Percentiles rank a stretch among this genome's conserved stretches.
phyloP scores from a whole-genome alignment of 106 monocot species.

The Acorus gramineus region DNA sequence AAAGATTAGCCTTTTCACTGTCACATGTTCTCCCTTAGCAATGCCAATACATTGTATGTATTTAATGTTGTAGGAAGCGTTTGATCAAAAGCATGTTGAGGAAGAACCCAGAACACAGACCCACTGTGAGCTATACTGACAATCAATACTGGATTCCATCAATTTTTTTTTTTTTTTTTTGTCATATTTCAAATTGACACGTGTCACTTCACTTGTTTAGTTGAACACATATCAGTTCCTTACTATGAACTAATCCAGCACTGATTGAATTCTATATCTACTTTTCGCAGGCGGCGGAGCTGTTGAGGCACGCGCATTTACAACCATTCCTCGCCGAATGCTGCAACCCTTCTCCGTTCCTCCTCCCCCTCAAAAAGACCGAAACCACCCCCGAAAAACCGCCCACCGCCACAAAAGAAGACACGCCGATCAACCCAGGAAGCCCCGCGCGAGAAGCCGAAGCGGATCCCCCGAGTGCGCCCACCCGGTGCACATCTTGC shows the following conservation, averaged over 20 bases:
- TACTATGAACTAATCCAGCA: too few species aligned
- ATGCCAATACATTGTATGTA: too few species aligned
- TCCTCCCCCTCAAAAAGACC: slow-evolving; percentile 65
- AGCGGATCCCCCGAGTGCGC: too few species aligned
- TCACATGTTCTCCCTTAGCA: too few species aligned
- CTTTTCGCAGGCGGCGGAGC: slow-evolving; percentile 47
- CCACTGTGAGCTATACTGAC: slow-evolving; percentile 38
- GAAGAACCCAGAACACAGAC: slow-evolving; percentile 92
- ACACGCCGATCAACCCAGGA: not conserved
- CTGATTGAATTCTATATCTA: not conserved
- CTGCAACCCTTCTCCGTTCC: slow-evolving; percentile 46
- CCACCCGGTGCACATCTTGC: not conserved
- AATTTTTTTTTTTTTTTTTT: too few species aligned
- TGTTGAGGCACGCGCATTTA: slow-evolving; percentile 53
- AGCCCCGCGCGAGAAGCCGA: not conserved
- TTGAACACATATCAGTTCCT: too few species aligned
- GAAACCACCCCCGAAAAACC: slow-evolving; percentile 21
- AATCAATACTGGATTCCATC: not conserved
- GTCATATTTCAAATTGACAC: too few species aligned
- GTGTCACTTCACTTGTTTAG: too few species aligned
- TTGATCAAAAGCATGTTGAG: slow-evolving; percentile 86
- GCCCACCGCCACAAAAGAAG: not conserved
- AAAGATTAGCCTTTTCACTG: too few species aligned
- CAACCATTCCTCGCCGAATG: slow-evolving; percentile 62
- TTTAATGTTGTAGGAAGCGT: slow-evolving; percentile 42